Evolutionary conservation across 352 stramenopile genomes (phyloP).

Genomic region (Globisporangium parvum): DNA sequence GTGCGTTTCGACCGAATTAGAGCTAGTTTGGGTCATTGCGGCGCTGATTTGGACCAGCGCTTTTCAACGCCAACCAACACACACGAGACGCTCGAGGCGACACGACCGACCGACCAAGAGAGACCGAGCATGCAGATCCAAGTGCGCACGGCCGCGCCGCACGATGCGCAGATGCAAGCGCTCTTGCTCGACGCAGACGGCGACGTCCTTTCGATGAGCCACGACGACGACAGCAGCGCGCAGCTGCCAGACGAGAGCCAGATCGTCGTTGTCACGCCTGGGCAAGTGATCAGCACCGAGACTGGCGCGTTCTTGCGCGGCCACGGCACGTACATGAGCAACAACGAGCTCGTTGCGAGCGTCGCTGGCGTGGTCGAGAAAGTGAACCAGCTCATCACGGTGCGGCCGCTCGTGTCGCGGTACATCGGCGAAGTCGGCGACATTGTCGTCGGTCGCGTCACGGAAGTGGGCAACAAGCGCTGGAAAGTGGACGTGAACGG

Average conservation of each 20-base stretch:
- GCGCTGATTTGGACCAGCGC: no score
- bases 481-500: constrained; percentile 95
- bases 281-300: constrained; percentile 72
- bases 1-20: no score
- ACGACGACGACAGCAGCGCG: constrained; percentile 1
- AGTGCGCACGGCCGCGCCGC: constrained; percentile 4
- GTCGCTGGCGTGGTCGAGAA: constrained; percentile 93
- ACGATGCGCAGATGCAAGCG: neutral
- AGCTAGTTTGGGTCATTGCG: no score
- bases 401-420: constrained; percentile 86
- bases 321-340: constrained; percentile 93
- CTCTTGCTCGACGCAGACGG: constrained; percentile 7
- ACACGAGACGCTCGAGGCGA: neutral
- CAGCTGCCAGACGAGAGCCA: constrained; percentile 29
- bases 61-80: neutral
- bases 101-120: neutral
- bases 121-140: constrained; percentile 19
- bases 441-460: constrained; percentile 94
- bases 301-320: constrained; percentile 85
- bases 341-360: constrained; percentile 86
- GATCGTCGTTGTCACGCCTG: constrained; percentile 66
- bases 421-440: constrained; percentile 96
- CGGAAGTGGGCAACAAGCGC: constrained; percentile 89
- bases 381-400: constrained; percentile 95
- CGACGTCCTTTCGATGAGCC: constrained; percentile 10